These are phyloP conservation scores for Kluyveromyces starmeri DNA, from an alignment of 805 yeast species.

Conservation along the genomic window DNA sequence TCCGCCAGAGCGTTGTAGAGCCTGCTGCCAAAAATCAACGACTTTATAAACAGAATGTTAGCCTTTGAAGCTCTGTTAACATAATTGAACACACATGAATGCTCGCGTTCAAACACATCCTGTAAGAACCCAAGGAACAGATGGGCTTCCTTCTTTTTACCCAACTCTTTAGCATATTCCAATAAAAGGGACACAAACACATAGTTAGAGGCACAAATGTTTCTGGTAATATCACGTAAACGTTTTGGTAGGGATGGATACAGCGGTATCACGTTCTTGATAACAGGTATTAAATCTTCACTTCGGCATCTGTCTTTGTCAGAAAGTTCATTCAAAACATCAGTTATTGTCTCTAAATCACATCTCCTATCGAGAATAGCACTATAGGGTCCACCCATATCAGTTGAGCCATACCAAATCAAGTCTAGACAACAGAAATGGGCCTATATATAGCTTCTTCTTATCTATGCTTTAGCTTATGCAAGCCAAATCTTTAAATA, in stretches of 20 bases:
- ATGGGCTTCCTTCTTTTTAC: constrained; percentile 10
- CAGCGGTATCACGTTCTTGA: constrained; percentile 17
- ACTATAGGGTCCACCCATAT: neutral
- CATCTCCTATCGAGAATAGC: neutral
- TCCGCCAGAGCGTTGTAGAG: constrained; percentile 20
- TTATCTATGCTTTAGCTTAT: no score
- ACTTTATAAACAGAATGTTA: constrained; percentile 11
- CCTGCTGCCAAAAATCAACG: constrained; percentile 27
- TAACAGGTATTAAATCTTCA: constrained; percentile 7
- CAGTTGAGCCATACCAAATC: no score
- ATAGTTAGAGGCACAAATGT: constrained; percentile 10
- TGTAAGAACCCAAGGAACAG: constrained; percentile 11
- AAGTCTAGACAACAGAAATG: no score
- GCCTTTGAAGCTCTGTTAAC: constrained; percentile 4
- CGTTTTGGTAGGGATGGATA: constrained; percentile 16
- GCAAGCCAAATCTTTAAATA: no score
- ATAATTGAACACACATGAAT: constrained; percentile 12
- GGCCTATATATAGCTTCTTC: no score
- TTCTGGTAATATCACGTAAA: constrained; percentile 6
- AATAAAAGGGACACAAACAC: constrained; percentile 17
- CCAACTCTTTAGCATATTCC: constrained; percentile 11
- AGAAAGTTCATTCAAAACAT: neutral
- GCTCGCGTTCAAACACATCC: constrained; percentile 9
- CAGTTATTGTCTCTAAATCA: neutral
- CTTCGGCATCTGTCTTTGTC: neutral